Evolutionary conservation across 352 stramenopile genomes (phyloP).

Genomic region (Pythium vanterpoolii): DNA sequence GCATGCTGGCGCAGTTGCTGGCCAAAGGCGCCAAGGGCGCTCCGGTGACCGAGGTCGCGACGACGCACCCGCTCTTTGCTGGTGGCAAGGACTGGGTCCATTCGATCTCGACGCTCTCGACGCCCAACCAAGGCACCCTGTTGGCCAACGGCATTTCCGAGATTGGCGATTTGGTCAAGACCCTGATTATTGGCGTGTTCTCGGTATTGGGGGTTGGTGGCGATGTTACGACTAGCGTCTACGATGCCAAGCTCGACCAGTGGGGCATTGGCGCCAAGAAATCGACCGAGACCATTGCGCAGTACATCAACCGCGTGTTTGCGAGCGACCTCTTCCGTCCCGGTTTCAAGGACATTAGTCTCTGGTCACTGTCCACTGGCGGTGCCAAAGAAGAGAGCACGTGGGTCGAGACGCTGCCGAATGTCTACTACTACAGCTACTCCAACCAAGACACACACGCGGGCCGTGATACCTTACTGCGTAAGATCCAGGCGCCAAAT

Average conservation of each 20-base stretch:
- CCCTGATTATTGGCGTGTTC: slow-evolving; percentile 34
- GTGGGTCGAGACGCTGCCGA: slow-evolving; percentile 49
- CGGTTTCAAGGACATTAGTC: slow-evolving; percentile 37
- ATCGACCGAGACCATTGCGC: slow-evolving; percentile 23
- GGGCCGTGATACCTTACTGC: slow-evolving; percentile 32
- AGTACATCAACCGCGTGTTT: slow-evolving; percentile 43
- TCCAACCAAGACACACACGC: slow-evolving; percentile 38
- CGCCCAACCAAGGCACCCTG: slow-evolving; percentile 58
- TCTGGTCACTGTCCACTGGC: slow-evolving; percentile 35
- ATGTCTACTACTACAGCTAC: slow-evolving; percentile 60
- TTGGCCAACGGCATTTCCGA: slow-evolving; percentile 41
- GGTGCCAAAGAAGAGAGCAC: slow-evolving; percentile 35
- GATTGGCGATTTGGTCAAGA: slow-evolving; percentile 39
- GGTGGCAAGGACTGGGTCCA: slow-evolving; percentile 61
- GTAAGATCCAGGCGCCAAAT: slow-evolving; percentile 46
- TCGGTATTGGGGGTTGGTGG: slow-evolving; percentile 28
- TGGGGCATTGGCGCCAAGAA: slow-evolving; percentile 39
- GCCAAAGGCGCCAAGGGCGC: slow-evolving; percentile 41
- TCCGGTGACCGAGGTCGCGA: slow-evolving; percentile 26
- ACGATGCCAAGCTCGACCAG: slow-evolving; percentile 57
- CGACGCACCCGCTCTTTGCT: slow-evolving; percentile 42
- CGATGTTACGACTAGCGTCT: slow-evolving; percentile 28
- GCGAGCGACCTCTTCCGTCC: slow-evolving; percentile 31
- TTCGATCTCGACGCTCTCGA: slow-evolving; percentile 62
- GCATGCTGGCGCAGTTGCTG: slow-evolving; percentile 68